Evolutionary conservation across 1,284 basidiomycete genomes (phyloP).

Genomic region (Leccinum pallidistipes): DNA sequence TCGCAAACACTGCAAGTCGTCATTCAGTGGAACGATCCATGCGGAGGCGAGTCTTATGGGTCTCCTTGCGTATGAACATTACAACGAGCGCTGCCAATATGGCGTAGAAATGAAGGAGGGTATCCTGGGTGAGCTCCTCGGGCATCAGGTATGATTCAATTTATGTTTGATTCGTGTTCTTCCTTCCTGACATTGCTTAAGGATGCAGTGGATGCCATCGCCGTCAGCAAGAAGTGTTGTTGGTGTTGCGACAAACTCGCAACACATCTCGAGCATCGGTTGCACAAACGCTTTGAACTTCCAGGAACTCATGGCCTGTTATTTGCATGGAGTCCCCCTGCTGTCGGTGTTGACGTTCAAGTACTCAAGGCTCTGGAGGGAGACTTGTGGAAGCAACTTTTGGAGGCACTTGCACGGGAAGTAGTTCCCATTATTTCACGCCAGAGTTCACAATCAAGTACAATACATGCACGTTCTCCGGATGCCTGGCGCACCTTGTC

Average conservation of each 20-base stretch:
- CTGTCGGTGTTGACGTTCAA: not conserved
- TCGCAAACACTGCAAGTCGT: not conserved
- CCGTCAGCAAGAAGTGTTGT: not conserved
- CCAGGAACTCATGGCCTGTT: not conserved
- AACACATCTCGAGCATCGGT: not conserved
- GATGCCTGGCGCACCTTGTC: not conserved
- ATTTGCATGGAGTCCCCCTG: not conserved
- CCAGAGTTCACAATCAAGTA: not conserved
- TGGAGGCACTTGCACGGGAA: not conserved
- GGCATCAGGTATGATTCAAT: not conserved
- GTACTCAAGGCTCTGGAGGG: not conserved
- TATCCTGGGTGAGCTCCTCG: not conserved
- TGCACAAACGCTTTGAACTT: not conserved
- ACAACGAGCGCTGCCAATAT: not conserved
- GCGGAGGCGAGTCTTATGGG: not conserved
- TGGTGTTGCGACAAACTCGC: not conserved
- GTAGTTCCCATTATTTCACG: not conserved
- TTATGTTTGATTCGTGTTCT: not conserved
- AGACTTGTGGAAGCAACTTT: not conserved
- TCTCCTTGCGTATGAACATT: not conserved
- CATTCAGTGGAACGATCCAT: not conserved
- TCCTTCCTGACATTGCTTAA: not conserved
- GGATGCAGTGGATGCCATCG: not conserved
- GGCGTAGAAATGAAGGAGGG: not conserved
- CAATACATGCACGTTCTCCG: too few species aligned